These are phyloP conservation scores for Passiflora organensis DNA, from an alignment of 345 rosid genomes.

Conservation along the genomic window DNA sequence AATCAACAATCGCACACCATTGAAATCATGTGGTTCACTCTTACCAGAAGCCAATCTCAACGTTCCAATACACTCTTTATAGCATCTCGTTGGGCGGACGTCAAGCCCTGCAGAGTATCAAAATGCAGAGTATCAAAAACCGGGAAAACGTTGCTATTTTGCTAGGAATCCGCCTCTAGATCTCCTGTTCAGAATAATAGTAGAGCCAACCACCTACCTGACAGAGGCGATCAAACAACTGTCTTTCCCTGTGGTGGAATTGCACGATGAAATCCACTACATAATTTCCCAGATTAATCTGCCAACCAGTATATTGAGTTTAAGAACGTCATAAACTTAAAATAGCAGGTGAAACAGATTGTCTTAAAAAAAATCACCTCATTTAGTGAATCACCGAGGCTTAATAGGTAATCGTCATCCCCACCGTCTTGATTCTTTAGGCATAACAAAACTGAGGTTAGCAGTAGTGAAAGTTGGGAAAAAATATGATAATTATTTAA, in stretches of 20 bases:
- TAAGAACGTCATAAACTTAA: not conserved
- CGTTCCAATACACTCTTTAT: slow-evolving; percentile 36
- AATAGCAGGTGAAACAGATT: not conserved
- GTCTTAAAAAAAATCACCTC: slow-evolving; percentile 38
- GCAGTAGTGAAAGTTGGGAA: not conserved
- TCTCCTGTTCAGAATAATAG: slow-evolving; percentile 5
- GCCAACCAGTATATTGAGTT: slow-evolving; percentile 20
- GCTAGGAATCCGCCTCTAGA: not conserved
- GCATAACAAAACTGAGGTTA: slow-evolving; percentile 8
- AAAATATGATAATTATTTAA: no score
- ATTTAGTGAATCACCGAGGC: slow-evolving; percentile 59
- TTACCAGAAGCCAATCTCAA: slow-evolving; percentile 10
- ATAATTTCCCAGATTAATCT: slow-evolving; percentile 73
- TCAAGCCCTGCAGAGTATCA: slow-evolving; percentile 42
- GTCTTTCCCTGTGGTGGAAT: slow-evolving; percentile 45
- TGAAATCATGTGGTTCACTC: no score
- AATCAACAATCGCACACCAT: no score
- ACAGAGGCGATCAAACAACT: slow-evolving; percentile 55
- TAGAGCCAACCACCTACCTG: slow-evolving; percentile 39
- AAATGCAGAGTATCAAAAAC: not conserved
- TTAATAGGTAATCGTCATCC: slow-evolving; percentile 45
- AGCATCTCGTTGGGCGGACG: slow-evolving; percentile 42
- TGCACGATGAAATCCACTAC: slow-evolving; percentile 55
- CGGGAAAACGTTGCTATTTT: no score
- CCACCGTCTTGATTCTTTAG: slow-evolving; percentile 57